Evolutionary conservation across 306 rosid species (phyloP).

Genomic region (Gastrolobium bilobum): DNA sequence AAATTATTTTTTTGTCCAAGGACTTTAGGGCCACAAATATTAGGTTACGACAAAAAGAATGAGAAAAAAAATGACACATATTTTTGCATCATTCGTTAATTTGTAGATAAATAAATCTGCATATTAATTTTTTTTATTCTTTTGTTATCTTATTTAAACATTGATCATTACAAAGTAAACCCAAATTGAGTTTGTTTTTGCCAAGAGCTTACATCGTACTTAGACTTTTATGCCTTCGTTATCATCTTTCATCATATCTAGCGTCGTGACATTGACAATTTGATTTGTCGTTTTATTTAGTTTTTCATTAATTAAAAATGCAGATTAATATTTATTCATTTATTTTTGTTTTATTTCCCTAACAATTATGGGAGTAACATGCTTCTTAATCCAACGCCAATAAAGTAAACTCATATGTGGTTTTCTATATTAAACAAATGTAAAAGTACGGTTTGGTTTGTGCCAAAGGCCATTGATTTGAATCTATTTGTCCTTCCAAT

Average conservation of each 20-base stretch:
- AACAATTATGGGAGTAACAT: neutral
- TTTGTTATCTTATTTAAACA: neutral
- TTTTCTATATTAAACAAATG: neutral
- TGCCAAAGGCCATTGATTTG: neutral
- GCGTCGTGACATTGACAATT: neutral
- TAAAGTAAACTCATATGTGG: neutral
- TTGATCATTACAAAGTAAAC: neutral
- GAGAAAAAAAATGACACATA: neutral
- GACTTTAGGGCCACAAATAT: no score
- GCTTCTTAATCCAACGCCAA: neutral
- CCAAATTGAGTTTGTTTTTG: neutral
- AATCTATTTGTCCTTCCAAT: neutral
- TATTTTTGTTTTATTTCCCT: neutral
- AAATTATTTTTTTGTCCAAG: no score
- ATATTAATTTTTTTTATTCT: neutral
- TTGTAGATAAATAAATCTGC: no score
- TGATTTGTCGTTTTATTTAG: neutral
- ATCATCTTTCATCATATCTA: neutral
- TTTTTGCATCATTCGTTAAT: neutral
- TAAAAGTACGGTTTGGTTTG: neutral
- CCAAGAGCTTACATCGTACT: neutral
- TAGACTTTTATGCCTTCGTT: neutral
- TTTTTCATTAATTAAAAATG: no score
- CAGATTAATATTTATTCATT: neutral
- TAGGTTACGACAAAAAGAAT: no score